Base-by-base conservation (phyloP, 192 early-diverging fungal genomes). In the Coemansia sp. region DNA sequence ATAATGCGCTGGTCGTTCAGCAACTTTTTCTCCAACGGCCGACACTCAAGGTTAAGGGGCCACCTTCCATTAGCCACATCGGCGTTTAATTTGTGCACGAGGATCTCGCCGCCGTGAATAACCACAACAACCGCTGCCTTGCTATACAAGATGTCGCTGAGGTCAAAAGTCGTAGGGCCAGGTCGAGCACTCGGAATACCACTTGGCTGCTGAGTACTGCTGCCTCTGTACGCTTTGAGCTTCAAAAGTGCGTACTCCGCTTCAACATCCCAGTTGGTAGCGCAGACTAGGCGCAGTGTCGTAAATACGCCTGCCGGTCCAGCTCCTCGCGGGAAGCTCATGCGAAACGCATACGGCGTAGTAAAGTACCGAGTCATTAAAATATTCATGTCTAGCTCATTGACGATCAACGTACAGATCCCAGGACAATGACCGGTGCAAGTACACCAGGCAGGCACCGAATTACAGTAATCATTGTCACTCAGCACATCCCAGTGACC, bases 351-450 rank as follows among this genome's bases (percentile, higher is more conserved):
- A 53, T 77, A 72, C 8, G 75, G 75, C 9, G 36, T 31, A 9
- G 12, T 1, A 62, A 50, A 50, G 34, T 66, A 62, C 21, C 32
- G 32, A 3, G 53, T 25, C 3, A 64, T 31, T 12, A 61, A 3
- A 3, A 73, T 68, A 5, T 36, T 29, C 72, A 79, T 66, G 3
- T 63, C 19, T n/a, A 80, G 42, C 63, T 80, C 69, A 9, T 61
- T 65, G 6, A 80, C 69, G 4, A 75, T 58, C 8, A 80, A 58
- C 25, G 77, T 75, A 51, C 77, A 80, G 1, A 75, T 75, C 1
- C 73, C 77, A 14, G 62, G 63, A 29, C 77, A 80, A 38, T 80
- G 69, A 0, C 31, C 48, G 0, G 6, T 8, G 39, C 77, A 80
- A 1, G 69, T 31, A 19, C 73, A 75, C 77, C 77, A 80, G 4